A percentile compares a stretch with the other conserved stretches of the same genome.
Conservation (phyloP, 495 filamentous ascomycete species). For the Penicillium mononematosum region DNA sequence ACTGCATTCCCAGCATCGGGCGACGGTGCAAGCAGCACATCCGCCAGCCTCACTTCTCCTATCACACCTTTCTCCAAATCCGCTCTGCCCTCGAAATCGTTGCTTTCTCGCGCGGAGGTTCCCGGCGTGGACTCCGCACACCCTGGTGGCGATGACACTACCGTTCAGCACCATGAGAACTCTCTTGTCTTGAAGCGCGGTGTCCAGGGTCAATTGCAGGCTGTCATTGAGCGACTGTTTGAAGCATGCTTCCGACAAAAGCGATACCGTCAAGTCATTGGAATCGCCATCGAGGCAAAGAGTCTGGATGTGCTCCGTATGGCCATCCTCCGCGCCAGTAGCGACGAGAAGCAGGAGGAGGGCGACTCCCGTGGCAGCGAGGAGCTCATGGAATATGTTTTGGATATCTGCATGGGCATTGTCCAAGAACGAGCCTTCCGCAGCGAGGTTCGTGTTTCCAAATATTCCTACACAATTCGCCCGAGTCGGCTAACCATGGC, state of each 20-base stretch:
- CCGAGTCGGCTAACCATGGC: slow-evolving; percentile 21
- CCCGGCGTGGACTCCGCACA: slow-evolving; percentile 55
- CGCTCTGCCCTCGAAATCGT: slow-evolving; percentile 83
- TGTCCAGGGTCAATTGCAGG: slow-evolving; percentile 71
- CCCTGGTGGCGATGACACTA: slow-evolving; percentile 53
- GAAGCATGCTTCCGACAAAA: slow-evolving; percentile 84
- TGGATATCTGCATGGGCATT: slow-evolving; percentile 96
- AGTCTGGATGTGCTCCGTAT: slow-evolving; percentile 85
- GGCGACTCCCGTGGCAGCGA: slow-evolving; percentile 66
- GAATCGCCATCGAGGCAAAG: slow-evolving; percentile 94
- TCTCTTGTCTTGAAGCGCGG: slow-evolving; percentile 54
- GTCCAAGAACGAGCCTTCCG: slow-evolving; percentile 90
- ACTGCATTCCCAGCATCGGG: slow-evolving; percentile 66
- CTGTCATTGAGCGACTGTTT: slow-evolving; percentile 83
- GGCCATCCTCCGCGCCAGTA: slow-evolving; percentile 77
- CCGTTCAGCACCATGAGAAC: slow-evolving; percentile 52
- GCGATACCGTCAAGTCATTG: slow-evolving; percentile 95
- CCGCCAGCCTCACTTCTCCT: slow-evolving; percentile 73
- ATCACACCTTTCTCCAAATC: slow-evolving; percentile 94
- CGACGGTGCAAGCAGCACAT: slow-evolving; percentile 62
- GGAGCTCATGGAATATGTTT: slow-evolving; percentile 93
- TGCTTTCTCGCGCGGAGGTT: slow-evolving; percentile 78
- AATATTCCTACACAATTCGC: slow-evolving; percentile 1
- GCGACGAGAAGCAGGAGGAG: slow-evolving; percentile 71
- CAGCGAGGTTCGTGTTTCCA: slow-evolving; percentile 57